Percentiles rank a stretch among this genome's conserved stretches.
These are phyloP conservation scores for Chytriomyces hyalinus DNA, from an alignment of 192 early-diverging fungal genomes.

Conservation along the genomic window DNA sequence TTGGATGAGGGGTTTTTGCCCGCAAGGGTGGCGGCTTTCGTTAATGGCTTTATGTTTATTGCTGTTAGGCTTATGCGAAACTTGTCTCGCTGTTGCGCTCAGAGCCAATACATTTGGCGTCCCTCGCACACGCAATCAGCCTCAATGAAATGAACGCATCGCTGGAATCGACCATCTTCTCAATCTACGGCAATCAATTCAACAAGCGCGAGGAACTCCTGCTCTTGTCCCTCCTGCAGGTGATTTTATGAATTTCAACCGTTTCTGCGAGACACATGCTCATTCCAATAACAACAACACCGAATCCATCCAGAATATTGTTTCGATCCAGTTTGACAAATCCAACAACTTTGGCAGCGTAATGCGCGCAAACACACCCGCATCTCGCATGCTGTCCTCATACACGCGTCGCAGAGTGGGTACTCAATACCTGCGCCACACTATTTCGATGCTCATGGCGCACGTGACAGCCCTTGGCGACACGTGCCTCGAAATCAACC, in stretches of 20 bases:
- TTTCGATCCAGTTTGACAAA: conserved; percentile 92
- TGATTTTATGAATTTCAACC: conserved; percentile 37
- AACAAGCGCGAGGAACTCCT: conserved; percentile 95
- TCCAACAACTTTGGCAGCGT: conserved; percentile 86
- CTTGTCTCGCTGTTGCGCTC: conserved; percentile 91
- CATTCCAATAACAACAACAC: conserved; percentile 9
- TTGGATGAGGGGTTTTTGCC: not conserved
- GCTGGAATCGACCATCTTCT: conserved; percentile 95
- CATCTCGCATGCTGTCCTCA: conserved; percentile 98
- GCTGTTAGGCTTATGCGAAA: conserved; percentile 84
- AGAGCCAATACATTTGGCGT: conserved; percentile 90
- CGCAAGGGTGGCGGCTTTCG: not conserved
- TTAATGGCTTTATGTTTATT: not conserved
- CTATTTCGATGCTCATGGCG: conserved; percentile 78
- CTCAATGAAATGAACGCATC: conserved; percentile 92
- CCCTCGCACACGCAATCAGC: conserved; percentile 80
- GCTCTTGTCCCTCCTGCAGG: conserved; percentile 94
- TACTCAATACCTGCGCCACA: conserved; percentile 89
- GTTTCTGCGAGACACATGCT: not conserved
- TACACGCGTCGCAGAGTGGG: conserved; percentile 91
- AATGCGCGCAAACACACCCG: conserved; percentile 92
- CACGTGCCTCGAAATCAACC: conserved; percentile 92
- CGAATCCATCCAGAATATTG: conserved; percentile 64
- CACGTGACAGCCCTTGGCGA: conserved; percentile 80
- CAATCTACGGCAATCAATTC: conserved; percentile 95